Percentiles rank a stretch among this genome's conserved stretches.
These are phyloP conservation scores for Fusarium sp. DNA, from an alignment of 2,329 filamentous ascomycete species.

Conservation along the genomic window DNA sequence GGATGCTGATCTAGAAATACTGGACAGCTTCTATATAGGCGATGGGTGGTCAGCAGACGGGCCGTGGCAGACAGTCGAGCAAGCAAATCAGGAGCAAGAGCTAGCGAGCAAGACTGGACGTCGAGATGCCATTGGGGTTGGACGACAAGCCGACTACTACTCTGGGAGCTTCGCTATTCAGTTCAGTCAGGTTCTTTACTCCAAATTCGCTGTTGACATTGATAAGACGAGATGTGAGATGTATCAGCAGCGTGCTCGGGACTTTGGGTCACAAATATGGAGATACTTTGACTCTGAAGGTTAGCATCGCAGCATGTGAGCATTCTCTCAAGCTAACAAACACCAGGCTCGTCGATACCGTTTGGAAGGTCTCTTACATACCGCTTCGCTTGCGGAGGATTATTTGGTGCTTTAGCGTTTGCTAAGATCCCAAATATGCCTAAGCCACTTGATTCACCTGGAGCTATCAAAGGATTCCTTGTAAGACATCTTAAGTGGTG, in stretches of 20 bases:
- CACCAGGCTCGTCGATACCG: constrained; percentile 61
- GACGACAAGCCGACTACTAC: constrained; percentile 64
- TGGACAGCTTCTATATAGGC: constrained; percentile 60
- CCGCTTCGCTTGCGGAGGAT: constrained; percentile 63
- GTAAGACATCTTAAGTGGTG: constrained; percentile 65
- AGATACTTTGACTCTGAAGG: constrained; percentile 62
- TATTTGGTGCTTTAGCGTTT: constrained; percentile 61
- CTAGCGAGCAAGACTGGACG: constrained; percentile 30
- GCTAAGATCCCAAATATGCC: constrained; percentile 56
- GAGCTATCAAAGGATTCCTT: constrained; percentile 61
- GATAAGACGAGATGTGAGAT: constrained; percentile 54
- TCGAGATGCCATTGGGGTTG: constrained; percentile 40
- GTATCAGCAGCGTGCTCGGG: constrained; percentile 56
- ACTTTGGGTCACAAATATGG: constrained; percentile 60
- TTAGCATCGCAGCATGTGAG: constrained; percentile 18
- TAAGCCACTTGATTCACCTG: constrained; percentile 53
- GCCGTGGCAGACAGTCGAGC: constrained; percentile 51
- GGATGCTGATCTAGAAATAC: constrained; percentile 56
- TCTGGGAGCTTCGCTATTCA: constrained; percentile 67
- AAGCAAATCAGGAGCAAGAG: constrained; percentile 24
- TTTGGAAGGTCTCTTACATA: constrained; percentile 66
- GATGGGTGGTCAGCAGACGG: constrained; percentile 65
- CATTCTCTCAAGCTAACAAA: background rate
- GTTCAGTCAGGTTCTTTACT: constrained; percentile 62
- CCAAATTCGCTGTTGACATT: constrained; percentile 57